phyloP scores from a whole-genome alignment of 208 protist species.

The Spongospora subterranea region DNA sequence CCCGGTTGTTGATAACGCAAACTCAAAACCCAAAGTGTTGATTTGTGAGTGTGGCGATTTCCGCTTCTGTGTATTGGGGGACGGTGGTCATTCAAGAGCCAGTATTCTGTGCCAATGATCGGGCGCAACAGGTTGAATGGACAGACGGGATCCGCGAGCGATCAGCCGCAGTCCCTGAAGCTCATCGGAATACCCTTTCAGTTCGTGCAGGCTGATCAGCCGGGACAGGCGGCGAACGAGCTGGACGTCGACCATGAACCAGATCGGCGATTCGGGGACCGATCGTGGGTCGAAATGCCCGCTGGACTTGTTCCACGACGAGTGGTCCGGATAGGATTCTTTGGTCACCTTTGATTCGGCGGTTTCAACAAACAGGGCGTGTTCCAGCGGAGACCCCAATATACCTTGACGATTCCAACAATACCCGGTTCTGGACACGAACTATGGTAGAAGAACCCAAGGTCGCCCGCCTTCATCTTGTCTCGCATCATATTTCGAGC shows the following conservation, averaged over 20 bases:
- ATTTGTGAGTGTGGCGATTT: too few relatives aligned
- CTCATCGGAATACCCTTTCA: neutral
- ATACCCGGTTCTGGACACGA: slow-evolving; percentile 44
- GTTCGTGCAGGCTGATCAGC: neutral
- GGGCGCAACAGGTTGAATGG: neutral
- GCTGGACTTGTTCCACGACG: slow-evolving; percentile 9
- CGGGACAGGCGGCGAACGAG: neutral
- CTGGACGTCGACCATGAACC: slow-evolving; percentile 57
- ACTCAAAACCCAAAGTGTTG: too few relatives aligned
- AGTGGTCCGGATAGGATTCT: slow-evolving; percentile 10
- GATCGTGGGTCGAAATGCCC: slow-evolving; percentile 18
- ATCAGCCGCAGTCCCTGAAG: neutral
- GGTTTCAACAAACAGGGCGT: neutral
- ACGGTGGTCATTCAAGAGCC: too few relatives aligned
- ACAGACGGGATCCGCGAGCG: neutral
- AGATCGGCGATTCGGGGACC: neutral
- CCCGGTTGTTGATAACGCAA: too few relatives aligned
- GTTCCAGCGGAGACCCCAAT: neutral
- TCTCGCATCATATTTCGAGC: slow-evolving; percentile 41
- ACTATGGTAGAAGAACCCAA: slow-evolving; percentile 40
- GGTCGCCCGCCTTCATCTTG: neutral
- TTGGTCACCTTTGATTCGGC: neutral
- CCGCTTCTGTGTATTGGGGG: too few relatives aligned
- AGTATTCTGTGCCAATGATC: slow-evolving; percentile 24
- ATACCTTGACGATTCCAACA: slow-evolving; percentile 23